Evolutionary conservation across 129 eudicot genomes (phyloP), one percentile per base, ranked within the genome.

Genomic region (Pulicaria dysenterica): DNA sequence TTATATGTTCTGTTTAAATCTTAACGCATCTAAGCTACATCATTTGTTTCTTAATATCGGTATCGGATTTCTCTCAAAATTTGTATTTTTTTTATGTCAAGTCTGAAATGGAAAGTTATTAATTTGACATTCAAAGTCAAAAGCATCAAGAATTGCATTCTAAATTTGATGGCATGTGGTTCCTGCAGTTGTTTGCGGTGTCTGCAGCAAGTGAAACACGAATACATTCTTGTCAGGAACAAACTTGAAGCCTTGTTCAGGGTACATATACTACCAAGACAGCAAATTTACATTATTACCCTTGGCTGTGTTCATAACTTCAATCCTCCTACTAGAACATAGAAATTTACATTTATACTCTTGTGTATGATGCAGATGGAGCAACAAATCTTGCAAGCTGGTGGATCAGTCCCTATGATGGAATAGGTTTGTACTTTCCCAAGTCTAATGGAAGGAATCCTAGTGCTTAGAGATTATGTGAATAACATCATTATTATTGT

Each of bases 211-310:
- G 84, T 83, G 19, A 89, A 82, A 68, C 83, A 83, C 24, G 96
- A 92, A 79, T 92, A 87, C 83, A 9, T 77, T n/a, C 81, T 77
- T 34, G 88, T 85, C 54, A 92, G 87, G 94, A 73, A 51, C 87
- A 92, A 89, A 73, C 86, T 92, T 7, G 94, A 92, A 80, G 82
- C 84, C 68, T 73, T 92, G 76, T 75, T 92, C 53, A 71, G 74
- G 86, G 98, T 92, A 58, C 2, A 57, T 41, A 6, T 58, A 16
- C 48, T 48, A 76, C 74, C 66, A 56, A 54, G 6, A 57, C 48
- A 38, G 64, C n/a, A 17, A 24, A 24, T 57, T 43, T 58, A 65
- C 48, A 53, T 41, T 62, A 51, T 42, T 62, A 34, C 58, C 34
- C 49, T 78, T 36, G 44, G 14, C 17, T 14, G 16, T 17, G 34